Evolutionary conservation across 163 green algal species (phyloP), one percentile per base, ranked within the genome.

Genomic region (Coccomyxa subellipsoidea): DNA sequence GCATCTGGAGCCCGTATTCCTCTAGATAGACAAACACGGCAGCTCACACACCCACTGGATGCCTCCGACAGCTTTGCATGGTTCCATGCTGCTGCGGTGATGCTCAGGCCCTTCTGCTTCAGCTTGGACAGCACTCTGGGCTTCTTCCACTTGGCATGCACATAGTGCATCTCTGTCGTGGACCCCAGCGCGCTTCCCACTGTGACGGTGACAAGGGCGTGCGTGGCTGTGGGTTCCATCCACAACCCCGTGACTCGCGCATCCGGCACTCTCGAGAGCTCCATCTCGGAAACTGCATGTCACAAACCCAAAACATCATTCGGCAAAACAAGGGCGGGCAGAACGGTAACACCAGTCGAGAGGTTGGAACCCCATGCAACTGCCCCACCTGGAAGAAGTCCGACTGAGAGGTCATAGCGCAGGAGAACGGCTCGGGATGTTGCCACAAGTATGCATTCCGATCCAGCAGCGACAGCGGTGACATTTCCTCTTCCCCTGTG

Each of bases 391-490:
- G 85, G 85, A 7, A 59, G 27, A 8, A 80, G 38, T 34, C 82
- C 79, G 36, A 87, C 81, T 54, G 84, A 80, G 18, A 90, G 76
- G 54, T 94, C 87, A 83, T 96, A 96, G 2, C 94, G 89, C 39
- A 97, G 73, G 35, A 98, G 80, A 69, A 86, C 96, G 7, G 90
- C 93, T 21, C 88, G 76, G 2, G 87, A 90, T 23, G 94, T 98
- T 38, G 90, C 93, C 37, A 98, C 83, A 12, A 94, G 83, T 2
- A 97, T 82, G 15, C 69, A 82, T 34, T 95, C 90, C 54, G 87
- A 90, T 54, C 86, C 88, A 25, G 86, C 90, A 0, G 92, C 89
- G n/a, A 94, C 88, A 23, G 88, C 88, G 1, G 91, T 87, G 0
- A 93, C 86, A 31, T 92, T 80, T 5, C 94, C 94, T 7, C 91